A percentile compares a stretch with the other conserved stretches of the same genome.
Conservation (phyloP, 1,284 basidiomycete species). For the Tremellales sp. region DNA sequence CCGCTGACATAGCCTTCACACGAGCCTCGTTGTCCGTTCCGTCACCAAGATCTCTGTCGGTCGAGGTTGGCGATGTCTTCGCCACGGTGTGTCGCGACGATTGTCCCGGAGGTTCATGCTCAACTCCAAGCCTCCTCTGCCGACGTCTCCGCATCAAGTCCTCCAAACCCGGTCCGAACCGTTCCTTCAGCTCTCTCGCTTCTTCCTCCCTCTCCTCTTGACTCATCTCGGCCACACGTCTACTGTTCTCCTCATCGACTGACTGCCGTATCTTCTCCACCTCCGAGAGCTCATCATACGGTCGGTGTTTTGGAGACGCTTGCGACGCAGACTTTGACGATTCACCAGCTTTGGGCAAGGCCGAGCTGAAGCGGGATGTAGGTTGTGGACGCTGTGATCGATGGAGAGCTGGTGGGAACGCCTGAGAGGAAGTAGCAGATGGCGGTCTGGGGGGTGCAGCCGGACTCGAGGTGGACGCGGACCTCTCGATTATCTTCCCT, state of each 20-base stretch:
- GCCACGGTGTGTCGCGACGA: background rate
- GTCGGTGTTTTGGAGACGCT: background rate
- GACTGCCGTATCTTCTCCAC: slow-evolving; percentile 8
- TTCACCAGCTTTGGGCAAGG: background rate
- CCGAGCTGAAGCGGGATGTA: background rate
- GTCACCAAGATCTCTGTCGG: slow-evolving; percentile 1
- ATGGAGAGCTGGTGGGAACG: background rate
- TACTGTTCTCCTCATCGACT: slow-evolving; percentile 40
- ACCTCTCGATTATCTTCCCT: background rate
- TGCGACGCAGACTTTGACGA: background rate
- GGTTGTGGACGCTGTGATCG: background rate
- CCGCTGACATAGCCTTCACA: slow-evolving; percentile 58
- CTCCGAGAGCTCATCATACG: slow-evolving; percentile 1
- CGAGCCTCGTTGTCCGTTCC: slow-evolving; percentile 55
- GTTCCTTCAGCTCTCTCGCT: slow-evolving; percentile 59
- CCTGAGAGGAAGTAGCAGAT: background rate
- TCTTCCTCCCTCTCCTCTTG: slow-evolving; percentile 58
- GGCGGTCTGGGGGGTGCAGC: background rate
- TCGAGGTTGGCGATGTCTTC: background rate
- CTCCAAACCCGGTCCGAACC: slow-evolving; percentile 61
- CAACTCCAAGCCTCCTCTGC: slow-evolving; percentile 52
- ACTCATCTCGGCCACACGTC: slow-evolving; percentile 57
- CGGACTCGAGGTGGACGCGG: background rate
- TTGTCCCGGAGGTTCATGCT: background rate
- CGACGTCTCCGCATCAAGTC: slow-evolving; percentile 58